These are phyloP conservation scores for Neonectria ditissima DNA, from an alignment of 2,329 filamentous ascomycete genomes.

Conservation along the genomic window DNA sequence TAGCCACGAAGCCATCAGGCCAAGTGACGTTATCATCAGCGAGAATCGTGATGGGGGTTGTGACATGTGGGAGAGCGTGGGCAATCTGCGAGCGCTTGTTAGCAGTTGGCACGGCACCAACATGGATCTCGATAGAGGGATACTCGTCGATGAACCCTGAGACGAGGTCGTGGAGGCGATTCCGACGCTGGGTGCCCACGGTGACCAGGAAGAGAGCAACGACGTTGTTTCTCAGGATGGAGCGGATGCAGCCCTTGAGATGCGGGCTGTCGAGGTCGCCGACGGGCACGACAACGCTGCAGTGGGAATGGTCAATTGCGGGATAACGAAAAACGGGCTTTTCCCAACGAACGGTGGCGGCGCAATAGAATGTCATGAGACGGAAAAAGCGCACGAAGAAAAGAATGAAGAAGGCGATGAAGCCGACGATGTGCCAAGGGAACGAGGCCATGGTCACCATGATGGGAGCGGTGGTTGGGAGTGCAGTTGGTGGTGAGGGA, in stretches of 20 bases:
- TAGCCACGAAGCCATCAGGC: slow-evolving; percentile 23
- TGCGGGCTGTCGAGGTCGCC: background rate
- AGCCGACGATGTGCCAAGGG: background rate
- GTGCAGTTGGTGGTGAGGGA: background rate
- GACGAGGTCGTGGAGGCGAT: slow-evolving; percentile 12
- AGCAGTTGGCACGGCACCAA: slow-evolving; percentile 29
- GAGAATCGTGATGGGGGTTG: slow-evolving; percentile 19
- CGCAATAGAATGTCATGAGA: background rate
- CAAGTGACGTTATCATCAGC: slow-evolving; percentile 33
- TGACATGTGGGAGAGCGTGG: slow-evolving; percentile 22
- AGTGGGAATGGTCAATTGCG: background rate
- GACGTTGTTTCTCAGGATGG: slow-evolving; percentile 24
- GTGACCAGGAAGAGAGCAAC: slow-evolving; percentile 22
- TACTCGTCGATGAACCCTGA: background rate
- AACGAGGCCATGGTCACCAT: background rate
- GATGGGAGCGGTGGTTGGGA: too few relatives aligned
- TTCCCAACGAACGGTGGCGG: background rate
- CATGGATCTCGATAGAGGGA: slow-evolving; percentile 19
- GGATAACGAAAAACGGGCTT: background rate
- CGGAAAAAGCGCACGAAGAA: background rate
- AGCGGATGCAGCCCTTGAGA: slow-evolving; percentile 10
- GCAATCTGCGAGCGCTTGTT: slow-evolving; percentile 35
- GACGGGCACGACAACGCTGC: slow-evolving; percentile 30
- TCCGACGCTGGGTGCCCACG: background rate
- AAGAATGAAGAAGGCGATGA: background rate